phyloP scores from a whole-genome alignment of 495 filamentous ascomycete genomes.

The Tuber umbilicatum region DNA sequence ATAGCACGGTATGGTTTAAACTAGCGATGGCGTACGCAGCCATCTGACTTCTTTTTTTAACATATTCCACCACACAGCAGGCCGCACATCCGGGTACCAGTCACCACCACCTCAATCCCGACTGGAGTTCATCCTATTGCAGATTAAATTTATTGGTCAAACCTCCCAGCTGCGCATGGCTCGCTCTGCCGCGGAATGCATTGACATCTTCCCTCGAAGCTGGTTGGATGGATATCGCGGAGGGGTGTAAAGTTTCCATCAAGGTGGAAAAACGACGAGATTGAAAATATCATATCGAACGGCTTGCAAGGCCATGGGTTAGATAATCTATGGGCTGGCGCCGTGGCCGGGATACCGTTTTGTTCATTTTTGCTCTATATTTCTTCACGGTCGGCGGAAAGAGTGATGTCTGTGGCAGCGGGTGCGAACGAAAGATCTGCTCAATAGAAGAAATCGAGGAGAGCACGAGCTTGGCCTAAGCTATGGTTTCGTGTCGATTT shows the following conservation, averaged over 20 bases:
- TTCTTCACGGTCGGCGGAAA: not conserved
- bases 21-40: not conserved
- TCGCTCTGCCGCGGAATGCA: not conserved
- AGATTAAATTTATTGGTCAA: no score
- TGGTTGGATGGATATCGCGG: not conserved
- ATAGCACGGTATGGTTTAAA: not conserved
- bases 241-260: not conserved
- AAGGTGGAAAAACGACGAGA: not conserved
- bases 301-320: not conserved
- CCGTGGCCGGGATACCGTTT: not conserved
- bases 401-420: not conserved
- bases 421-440: not conserved
- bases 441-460: not conserved
- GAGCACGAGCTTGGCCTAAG: not conserved
- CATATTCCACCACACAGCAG: not conserved
- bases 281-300: no score
- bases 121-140: not conserved
- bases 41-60: not conserved
- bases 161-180: not conserved
- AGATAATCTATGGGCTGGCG: not conserved
- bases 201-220: not conserved
- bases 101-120: not conserved
- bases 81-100: not conserved
- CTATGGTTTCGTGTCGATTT: not conserved
- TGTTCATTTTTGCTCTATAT: not conserved